These are phyloP conservation scores for Quillaja saponaria DNA, from an alignment of 306 rosid genomes.

Conservation along the genomic window DNA sequence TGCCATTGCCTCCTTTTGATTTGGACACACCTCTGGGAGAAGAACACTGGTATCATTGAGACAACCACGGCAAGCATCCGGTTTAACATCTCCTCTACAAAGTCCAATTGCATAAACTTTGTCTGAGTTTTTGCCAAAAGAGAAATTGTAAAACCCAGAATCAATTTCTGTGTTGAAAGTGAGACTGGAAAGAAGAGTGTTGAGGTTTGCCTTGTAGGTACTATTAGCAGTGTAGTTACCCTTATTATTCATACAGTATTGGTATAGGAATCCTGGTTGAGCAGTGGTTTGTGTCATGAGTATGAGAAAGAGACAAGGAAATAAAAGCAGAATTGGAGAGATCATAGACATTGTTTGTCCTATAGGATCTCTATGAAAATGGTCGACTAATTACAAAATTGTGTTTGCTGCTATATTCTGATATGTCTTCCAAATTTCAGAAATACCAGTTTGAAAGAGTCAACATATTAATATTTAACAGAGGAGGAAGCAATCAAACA, in stretches of 20 bases:
- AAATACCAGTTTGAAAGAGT: no score
- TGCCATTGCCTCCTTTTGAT: conserved; percentile 34
- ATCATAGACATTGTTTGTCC: neutral
- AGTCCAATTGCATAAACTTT: conserved; percentile 38
- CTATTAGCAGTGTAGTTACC: conserved; percentile 37
- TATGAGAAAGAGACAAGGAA: neutral
- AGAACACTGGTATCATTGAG: conserved; percentile 15
- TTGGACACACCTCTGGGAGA: conserved; percentile 19
- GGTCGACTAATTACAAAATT: no score
- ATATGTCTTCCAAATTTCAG: no score
- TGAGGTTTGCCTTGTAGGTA: conserved; percentile 23
- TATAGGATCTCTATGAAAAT: no score
- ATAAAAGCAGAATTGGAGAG: neutral
- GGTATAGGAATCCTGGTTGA: neutral
- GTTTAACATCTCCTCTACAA: conserved; percentile 52
- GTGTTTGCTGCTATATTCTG: no score
- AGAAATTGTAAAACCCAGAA: conserved; percentile 39
- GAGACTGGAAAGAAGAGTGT: no score
- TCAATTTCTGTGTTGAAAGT: no score
- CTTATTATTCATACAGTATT: neutral
- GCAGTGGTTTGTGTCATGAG: conserved; percentile 2
- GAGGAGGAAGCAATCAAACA: no score
- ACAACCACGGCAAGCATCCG: conserved; percentile 29
- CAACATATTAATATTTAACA: no score
- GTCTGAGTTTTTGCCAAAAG: conserved; percentile 40